These are phyloP conservation scores for Marasmius sp. DNA, from an alignment of 1,284 basidiomycete species.

Conservation along the genomic window DNA sequence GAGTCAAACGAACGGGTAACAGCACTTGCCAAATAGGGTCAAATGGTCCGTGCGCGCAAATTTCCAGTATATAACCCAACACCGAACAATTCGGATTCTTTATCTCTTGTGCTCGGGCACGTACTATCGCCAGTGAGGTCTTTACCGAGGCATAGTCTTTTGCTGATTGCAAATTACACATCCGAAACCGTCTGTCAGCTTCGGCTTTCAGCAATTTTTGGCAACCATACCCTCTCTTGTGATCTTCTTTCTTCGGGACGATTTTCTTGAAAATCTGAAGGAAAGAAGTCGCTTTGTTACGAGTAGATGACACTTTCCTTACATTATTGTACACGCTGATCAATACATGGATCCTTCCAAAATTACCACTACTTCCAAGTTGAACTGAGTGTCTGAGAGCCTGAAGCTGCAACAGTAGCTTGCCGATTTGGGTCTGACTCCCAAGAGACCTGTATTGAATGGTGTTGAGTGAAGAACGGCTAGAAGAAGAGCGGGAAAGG, in stretches of 20 bases:
- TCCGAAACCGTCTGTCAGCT: constrained; percentile 79
- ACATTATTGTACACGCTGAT: not conserved
- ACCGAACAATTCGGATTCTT: constrained; percentile 19
- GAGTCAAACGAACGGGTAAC: not conserved
- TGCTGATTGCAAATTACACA: constrained; percentile 94
- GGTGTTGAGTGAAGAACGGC: not conserved
- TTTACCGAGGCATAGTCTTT: constrained; percentile 88
- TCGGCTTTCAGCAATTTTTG: constrained; percentile 83
- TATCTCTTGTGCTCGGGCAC: constrained; percentile 89
- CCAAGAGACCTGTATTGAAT: constrained; percentile 38
- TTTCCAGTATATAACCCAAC: constrained; percentile 29
- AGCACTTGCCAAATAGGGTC: constrained; percentile 1
- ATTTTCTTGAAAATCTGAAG: not conserved
- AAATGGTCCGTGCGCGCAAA: constrained; percentile 43
- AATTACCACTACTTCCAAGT: constrained; percentile 31
- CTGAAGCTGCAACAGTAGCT: constrained; percentile 40
- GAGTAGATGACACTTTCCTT: not conserved
- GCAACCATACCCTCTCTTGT: constrained; percentile 31
- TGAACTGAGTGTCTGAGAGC: constrained; percentile 37
- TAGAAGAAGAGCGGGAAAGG: not conserved
- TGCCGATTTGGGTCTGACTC: constrained; percentile 60
- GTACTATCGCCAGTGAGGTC: constrained; percentile 90
- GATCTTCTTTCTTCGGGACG: not conserved
- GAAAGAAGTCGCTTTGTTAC: not conserved
- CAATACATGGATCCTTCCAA: not conserved